Percentiles rank a stretch among this genome's conserved stretches.
Evolutionary conservation across 2,329 filamentous ascomycete genomes (phyloP).

Genomic region (Incumbomyces lentus): DNA sequence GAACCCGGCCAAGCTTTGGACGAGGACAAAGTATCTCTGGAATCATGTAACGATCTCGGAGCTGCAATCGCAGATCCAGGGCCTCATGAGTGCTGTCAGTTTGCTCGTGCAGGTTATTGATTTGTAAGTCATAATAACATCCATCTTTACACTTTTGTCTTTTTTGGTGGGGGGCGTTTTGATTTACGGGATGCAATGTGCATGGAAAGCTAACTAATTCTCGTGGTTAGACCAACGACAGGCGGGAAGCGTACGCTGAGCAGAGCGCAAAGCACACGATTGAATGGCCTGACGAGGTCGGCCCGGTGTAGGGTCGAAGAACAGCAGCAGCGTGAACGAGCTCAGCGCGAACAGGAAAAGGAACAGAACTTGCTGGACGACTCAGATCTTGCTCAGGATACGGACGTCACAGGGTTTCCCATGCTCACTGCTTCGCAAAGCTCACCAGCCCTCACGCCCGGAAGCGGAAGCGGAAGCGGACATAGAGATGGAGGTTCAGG

Average conservation of each 20-base stretch:
- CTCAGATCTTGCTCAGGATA: no score
- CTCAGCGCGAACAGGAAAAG: neutral
- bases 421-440: neutral
- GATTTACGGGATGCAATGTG: no score
- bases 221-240: neutral
- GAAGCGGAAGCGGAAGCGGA: no score
- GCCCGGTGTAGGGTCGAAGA: constrained; percentile 1
- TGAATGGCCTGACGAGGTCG: neutral
- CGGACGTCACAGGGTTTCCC: no score
- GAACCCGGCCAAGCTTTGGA: constrained; percentile 3
- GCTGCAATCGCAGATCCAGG: constrained; percentile 4
- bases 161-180: no score
- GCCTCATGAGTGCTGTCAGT: constrained; percentile 1
- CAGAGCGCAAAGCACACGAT: neutral
- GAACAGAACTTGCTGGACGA: constrained; percentile 1
- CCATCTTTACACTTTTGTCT: no score
- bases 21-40: constrained; percentile 4
- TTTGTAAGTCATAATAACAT: neutral
- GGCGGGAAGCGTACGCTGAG: neutral
- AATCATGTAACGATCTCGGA: constrained; percentile 2
- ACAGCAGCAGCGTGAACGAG: neutral
- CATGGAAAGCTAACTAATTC: neutral
- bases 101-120: constrained; percentile 2
- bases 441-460: neutral
- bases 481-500: no score